Evolutionary conservation across 208 protist species (phyloP).

Genomic region (Leptomonas pyrrhocoris): DNA sequence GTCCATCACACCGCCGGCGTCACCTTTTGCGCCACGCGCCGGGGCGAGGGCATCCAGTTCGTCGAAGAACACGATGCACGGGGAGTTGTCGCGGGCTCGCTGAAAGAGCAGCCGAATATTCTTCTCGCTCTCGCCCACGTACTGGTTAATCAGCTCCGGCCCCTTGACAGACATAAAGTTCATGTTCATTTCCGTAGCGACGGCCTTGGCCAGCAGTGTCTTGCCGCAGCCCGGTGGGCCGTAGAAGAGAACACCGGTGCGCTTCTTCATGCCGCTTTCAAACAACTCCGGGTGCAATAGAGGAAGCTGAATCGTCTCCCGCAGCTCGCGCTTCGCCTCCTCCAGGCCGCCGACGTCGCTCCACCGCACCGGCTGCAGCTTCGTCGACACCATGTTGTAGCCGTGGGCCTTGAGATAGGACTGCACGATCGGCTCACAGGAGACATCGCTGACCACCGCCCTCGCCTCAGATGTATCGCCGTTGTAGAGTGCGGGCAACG

Average conservation of each 20-base stretch:
- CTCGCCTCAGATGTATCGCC: neutral
- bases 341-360: slow-evolving; percentile 92
- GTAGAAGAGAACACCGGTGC: slow-evolving; percentile 91
- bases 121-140: slow-evolving; percentile 92
- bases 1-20: slow-evolving; percentile 93
- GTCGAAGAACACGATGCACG: slow-evolving; percentile 95
- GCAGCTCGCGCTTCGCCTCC: slow-evolving; percentile 87
- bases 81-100: slow-evolving; percentile 83
- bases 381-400: slow-evolving; percentile 84
- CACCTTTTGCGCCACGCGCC: slow-evolving; percentile 83
- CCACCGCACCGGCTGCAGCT: slow-evolving; percentile 87
- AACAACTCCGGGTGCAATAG: slow-evolving; percentile 88
- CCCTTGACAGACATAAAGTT: slow-evolving; percentile 96
- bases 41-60: slow-evolving; percentile 92
- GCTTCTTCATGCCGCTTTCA: slow-evolving; percentile 64
- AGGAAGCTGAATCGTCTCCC: slow-evolving; percentile 85
- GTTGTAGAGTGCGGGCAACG: slow-evolving; percentile 3
- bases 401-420: slow-evolving; percentile 76
- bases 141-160: slow-evolving; percentile 95
- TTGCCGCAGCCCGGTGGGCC: slow-evolving; percentile 95
- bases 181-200: slow-evolving; percentile 93
- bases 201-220: slow-evolving; percentile 93
- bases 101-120: slow-evolving; percentile 92
- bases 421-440: slow-evolving; percentile 62
- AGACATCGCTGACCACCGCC: slow-evolving; percentile 64